Evolutionary conservation across 257 asterid genomes (phyloP), one percentile per base, ranked within the genome.

Genomic region (Solanum medicagineum): DNA sequence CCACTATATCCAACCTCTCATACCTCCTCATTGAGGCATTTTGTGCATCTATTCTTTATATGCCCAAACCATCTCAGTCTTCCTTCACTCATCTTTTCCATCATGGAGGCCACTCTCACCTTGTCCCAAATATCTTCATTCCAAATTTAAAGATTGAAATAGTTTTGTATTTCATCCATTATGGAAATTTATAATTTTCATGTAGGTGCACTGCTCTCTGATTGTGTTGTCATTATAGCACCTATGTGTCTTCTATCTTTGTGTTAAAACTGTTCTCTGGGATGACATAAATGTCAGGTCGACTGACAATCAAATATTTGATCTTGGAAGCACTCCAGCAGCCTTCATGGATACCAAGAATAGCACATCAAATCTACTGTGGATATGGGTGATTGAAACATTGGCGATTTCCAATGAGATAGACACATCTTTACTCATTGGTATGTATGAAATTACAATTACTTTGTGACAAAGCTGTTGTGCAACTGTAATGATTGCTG

Each of bases 341-440:
- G 51, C 80, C 82, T 80, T 84, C 56, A 92, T 93, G 97, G 92
- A 88, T 81, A 70, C 79, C 81, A 54, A 85, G 85, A 63, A 57
- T 62, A 49, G 82, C 56, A 81, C 90, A 40, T 87, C 91, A 62
- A 84, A 59, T 70, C 89, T 92, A 59, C 93, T 93, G 6, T 87
- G 91, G 93, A 86, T 84, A 65, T 91, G 94, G 94, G 84, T 81
- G 69, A 81, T 81, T 22, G 84, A 55, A 81, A 20, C 73, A 59
- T 24, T 81, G 69, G 84, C 84, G n/a, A n/a, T 22, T 62, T 81
- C 57, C 74, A 59, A n/a, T 10, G 71, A 29, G 56, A 81, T 59
- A 81, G 84, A 81, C 56, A 56, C 56, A 40, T 81, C 56, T 81
- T 62, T 81, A 59, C 74, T 81, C 53, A 81, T 92, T 81, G 93